phyloP scores from a whole-genome alignment of 108 stramenopile species.

The Skeletonema costatum region DNA sequence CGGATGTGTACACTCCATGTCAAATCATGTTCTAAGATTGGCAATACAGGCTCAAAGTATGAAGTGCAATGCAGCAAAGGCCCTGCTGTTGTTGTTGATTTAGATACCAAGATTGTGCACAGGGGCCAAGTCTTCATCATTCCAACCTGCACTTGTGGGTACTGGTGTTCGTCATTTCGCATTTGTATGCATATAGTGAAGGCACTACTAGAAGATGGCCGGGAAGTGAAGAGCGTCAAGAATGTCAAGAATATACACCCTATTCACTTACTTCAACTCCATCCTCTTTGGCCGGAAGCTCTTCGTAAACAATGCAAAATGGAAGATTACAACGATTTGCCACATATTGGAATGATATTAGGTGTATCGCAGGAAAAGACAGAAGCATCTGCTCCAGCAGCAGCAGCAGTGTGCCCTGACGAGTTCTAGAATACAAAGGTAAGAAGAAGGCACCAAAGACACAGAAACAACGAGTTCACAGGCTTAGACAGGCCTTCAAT shows the following conservation, averaged over 20 bases:
- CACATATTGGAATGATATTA: neutral
- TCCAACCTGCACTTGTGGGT: neutral
- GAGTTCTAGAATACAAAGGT: neutral
- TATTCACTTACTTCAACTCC: neutral
- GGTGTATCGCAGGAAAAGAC: neutral
- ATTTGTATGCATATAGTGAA: neutral
- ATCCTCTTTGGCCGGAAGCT: neutral
- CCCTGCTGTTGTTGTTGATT: neutral
- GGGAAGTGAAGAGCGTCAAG: neutral
- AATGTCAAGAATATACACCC: neutral
- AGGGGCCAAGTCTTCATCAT: neutral
- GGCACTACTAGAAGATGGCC: neutral
- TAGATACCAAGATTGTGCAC: neutral
- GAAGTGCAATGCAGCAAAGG: neutral
- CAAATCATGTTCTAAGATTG: neutral
- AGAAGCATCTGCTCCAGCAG: too few relatives aligned
- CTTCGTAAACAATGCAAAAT: neutral
- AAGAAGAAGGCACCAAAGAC: neutral
- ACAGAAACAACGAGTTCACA: neutral
- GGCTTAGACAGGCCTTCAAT: too few relatives aligned
- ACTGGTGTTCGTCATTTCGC: neutral
- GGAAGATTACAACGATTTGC: neutral
- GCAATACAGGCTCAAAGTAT: neutral
- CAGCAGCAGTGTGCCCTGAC: neutral
- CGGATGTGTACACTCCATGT: neutral